phyloP scores from a whole-genome alignment of 805 yeast species.

The Candida silvicultrix region DNA sequence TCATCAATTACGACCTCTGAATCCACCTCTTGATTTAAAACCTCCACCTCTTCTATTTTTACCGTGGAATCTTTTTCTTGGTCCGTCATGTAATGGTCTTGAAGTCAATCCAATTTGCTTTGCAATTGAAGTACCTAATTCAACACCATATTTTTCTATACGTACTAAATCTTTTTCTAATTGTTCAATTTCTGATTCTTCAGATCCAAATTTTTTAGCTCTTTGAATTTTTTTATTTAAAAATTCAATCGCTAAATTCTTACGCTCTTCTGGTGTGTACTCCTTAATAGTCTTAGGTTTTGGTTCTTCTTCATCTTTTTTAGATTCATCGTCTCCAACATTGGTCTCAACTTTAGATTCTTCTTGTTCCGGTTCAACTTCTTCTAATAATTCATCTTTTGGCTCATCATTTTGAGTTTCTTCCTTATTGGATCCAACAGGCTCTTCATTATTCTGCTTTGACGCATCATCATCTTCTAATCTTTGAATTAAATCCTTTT shows the following conservation, averaged over 20 bases:
- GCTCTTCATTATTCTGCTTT: constrained; percentile 11
- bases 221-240: constrained; percentile 63
- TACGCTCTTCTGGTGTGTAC: constrained; percentile 63
- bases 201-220: constrained; percentile 74
- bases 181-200: constrained; percentile 38
- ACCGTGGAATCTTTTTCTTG: background rate
- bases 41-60: constrained; percentile 4
- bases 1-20: constrained; percentile 1
- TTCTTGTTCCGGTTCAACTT: background rate
- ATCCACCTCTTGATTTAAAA: constrained; percentile 6
- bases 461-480: constrained; percentile 47
- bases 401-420: constrained; percentile 1
- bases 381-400: constrained; percentile 5
- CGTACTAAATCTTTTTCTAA: constrained; percentile 61
- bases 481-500: constrained; percentile 67
- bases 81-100: constrained; percentile 3
- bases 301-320: constrained; percentile 9
- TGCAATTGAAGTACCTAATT: constrained; percentile 58
- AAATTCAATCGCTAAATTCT: constrained; percentile 59
- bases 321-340: constrained; percentile 8
- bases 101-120: constrained; percentile 51
- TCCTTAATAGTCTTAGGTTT: constrained; percentile 25
- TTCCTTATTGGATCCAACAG: background rate
- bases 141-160: constrained; percentile 81
- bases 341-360: constrained; percentile 3